phyloP scores from a whole-genome alignment of 805 yeast genomes.

The Candida odintsovae region DNA sequence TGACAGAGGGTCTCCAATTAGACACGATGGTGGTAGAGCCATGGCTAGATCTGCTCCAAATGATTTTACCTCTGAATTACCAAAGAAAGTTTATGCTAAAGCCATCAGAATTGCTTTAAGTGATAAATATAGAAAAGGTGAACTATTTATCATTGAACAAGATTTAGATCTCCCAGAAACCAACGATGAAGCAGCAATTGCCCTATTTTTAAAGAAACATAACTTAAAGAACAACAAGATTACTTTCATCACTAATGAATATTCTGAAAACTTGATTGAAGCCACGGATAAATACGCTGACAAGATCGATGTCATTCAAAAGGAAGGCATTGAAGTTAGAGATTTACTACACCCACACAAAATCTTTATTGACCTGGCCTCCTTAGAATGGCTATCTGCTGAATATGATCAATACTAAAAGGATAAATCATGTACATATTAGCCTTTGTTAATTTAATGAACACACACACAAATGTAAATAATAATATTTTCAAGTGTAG shows the following conservation, averaged over 20 bases:
- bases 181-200: constrained; percentile 39
- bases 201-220: constrained; percentile 44
- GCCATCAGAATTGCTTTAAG: constrained; percentile 84
- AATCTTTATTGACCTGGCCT: constrained; percentile 63
- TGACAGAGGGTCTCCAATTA: constrained; percentile 89
- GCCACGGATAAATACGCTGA: constrained; percentile 48
- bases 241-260: constrained; percentile 60
- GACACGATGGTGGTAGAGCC: constrained; percentile 86
- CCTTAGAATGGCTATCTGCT: constrained; percentile 56
- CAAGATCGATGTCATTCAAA: constrained; percentile 59
- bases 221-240: constrained; percentile 46
- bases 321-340: constrained; percentile 77
- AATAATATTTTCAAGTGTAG: neutral
- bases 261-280: constrained; percentile 52
- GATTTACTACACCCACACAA: constrained; percentile 78
- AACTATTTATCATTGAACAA: constrained; percentile 56
- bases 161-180: constrained; percentile 31
- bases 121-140: constrained; percentile 72
- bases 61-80: constrained; percentile 77
- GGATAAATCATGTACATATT: neutral
- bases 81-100: constrained; percentile 60
- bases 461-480: neutral
- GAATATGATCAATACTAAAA: neutral
- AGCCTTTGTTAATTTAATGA: neutral
- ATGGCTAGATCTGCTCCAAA: constrained; percentile 87